These are phyloP conservation scores for Fusarium brachygibbosum DNA, from an alignment of 2,329 filamentous ascomycete species.

Conservation along the genomic window DNA sequence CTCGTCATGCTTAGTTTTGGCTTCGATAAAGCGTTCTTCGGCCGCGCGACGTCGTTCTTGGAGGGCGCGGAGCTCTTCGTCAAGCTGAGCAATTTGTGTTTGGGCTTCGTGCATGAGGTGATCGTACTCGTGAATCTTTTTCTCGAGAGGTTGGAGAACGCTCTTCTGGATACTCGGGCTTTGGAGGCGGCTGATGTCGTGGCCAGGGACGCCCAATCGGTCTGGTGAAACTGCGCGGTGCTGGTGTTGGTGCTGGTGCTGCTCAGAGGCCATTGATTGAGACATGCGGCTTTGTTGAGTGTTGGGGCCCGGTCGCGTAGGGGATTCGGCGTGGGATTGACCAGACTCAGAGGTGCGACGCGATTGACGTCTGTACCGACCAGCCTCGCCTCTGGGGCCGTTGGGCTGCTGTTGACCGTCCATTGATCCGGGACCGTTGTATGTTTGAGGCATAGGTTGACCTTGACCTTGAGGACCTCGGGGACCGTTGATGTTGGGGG, in stretches of 20 bases:
- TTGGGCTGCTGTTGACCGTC: constrained; percentile 39
- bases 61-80: constrained; percentile 59
- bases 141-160: constrained; percentile 61
- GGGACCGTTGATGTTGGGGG: constrained; percentile 28
- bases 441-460: constrained; percentile 41
- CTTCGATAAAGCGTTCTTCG: constrained; percentile 59
- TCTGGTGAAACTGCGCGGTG: constrained; percentile 38
- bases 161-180: constrained; percentile 59
- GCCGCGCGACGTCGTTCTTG: constrained; percentile 58
- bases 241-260: constrained; percentile 39
- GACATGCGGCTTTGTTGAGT: constrained; percentile 38
- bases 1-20: constrained; percentile 61
- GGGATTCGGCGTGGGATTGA: constrained; percentile 28
- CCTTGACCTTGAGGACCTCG: constrained; percentile 20
- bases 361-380: constrained; percentile 45
- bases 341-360: constrained; percentile 45
- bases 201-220: constrained; percentile 35
- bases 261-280: constrained; percentile 31
- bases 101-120: constrained; percentile 59
- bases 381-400: constrained; percentile 29
- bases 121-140: constrained; percentile 61
- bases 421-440: constrained; percentile 34
- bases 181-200: constrained; percentile 58
- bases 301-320: constrained; percentile 29
- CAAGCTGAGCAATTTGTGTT: constrained; percentile 58